Evolutionary conservation across 495 filamentous ascomycete genomes (phyloP).

Genomic region (Neurospora sublineolata): DNA sequence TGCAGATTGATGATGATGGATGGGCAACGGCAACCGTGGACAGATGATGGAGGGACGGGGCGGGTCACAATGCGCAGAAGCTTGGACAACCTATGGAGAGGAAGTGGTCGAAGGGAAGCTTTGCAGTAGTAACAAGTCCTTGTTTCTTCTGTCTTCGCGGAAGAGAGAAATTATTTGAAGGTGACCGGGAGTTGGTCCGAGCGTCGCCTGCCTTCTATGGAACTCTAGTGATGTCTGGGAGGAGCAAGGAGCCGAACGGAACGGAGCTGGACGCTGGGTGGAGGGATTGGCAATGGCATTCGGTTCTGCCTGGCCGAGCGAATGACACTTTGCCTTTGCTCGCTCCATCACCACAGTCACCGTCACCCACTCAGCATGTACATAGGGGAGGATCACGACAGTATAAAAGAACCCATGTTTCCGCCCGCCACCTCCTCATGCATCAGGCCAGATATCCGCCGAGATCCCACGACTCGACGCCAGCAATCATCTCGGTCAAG

Average conservation of each 20-base stretch:
- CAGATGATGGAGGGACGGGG: neutral
- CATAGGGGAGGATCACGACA: neutral
- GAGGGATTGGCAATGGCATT: neutral
- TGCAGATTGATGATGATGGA: neutral
- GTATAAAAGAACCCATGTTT: neutral
- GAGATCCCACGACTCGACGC: neutral
- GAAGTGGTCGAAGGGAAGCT: constrained; percentile 16
- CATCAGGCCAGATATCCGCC: neutral
- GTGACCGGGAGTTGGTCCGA: constrained; percentile 19
- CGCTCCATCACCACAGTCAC: neutral
- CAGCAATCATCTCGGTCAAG: neutral
- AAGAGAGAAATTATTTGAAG: constrained; percentile 23
- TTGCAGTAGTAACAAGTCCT: constrained; percentile 6
- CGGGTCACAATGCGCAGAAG: constrained; percentile 17
- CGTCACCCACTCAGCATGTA: neutral
- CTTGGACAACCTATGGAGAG: constrained; percentile 8
- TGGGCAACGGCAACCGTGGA: neutral
- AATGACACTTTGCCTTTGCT: neutral
- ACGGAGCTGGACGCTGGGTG: neutral
- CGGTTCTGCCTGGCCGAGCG: neutral
- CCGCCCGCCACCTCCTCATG: neutral
- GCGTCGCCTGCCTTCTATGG: constrained; percentile 8
- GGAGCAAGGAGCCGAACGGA: neutral
- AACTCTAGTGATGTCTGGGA: neutral
- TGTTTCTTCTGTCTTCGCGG: constrained; percentile 9